phyloP scores from a whole-genome alignment of 2,329 filamentous ascomycete genomes.

The Orbilia brochopaga region DNA sequence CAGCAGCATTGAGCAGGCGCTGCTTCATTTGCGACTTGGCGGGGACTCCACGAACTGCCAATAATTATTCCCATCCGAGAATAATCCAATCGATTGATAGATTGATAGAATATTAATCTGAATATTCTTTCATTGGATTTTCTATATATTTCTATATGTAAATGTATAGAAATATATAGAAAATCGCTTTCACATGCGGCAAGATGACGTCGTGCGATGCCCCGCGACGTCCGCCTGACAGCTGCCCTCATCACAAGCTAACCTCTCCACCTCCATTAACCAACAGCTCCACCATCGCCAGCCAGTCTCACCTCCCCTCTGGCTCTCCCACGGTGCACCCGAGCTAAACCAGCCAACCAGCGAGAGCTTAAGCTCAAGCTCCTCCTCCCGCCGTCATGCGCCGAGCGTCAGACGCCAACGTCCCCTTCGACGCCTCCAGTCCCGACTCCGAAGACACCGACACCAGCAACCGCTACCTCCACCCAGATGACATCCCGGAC shows the following conservation, averaged over 20 bases:
- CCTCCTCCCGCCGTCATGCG: conserved; percentile 24
- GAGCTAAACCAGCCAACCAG: neutral
- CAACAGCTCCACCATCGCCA: too few relatives aligned
- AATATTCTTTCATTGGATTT: too few relatives aligned
- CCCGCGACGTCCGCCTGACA: conserved; percentile 24
- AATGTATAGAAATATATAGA: too few relatives aligned
- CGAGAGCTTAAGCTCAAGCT: too few relatives aligned
- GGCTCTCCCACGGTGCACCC: neutral
- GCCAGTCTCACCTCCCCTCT: neutral
- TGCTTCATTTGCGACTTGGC: too few relatives aligned
- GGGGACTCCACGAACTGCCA: too few relatives aligned
- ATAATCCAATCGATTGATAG: too few relatives aligned
- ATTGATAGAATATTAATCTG: too few relatives aligned
- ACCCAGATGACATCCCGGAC: conserved; percentile 38
- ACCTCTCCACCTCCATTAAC: neutral
- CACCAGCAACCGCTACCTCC: conserved; percentile 23
- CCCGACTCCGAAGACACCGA: conserved; percentile 21
- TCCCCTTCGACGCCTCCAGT: conserved; percentile 23
- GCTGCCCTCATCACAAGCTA: conserved; percentile 33
- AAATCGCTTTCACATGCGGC: too few relatives aligned
- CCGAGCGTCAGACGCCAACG: conserved; percentile 32
- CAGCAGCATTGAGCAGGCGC: too few relatives aligned
- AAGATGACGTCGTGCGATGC: conserved; percentile 17
- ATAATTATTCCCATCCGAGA: too few relatives aligned
- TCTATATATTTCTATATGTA: too few relatives aligned